Evolutionary conservation across 2,329 filamentous ascomycete species (phyloP).

Genomic region (Ampelomyces quisqualis): DNA sequence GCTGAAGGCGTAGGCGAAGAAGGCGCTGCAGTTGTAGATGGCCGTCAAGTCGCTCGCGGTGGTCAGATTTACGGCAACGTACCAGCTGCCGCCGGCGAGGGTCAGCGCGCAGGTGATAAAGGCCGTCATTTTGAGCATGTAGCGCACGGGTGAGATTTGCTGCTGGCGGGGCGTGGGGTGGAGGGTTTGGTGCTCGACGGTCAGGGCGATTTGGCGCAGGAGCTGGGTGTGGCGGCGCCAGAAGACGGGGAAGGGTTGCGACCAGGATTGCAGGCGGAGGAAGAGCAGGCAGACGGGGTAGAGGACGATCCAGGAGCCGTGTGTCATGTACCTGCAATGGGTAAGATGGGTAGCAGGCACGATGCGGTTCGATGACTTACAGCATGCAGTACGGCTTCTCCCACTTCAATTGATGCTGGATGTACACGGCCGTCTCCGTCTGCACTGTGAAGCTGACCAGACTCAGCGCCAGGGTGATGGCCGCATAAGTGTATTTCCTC

Average conservation of each 20-base stretch:
- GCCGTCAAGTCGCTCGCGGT: slow-evolving; percentile 92
- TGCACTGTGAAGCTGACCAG: slow-evolving; percentile 88
- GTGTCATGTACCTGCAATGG: slow-evolving; percentile 65
- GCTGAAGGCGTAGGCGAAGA: slow-evolving; percentile 97
- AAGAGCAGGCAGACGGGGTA: slow-evolving; percentile 84
- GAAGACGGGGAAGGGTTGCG: slow-evolving; percentile 78
- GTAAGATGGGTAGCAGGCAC: background rate
- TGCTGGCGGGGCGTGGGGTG: slow-evolving; percentile 57
- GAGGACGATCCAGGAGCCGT: slow-evolving; percentile 87
- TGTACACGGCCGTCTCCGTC: slow-evolving; percentile 93
- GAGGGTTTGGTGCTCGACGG: slow-evolving; percentile 80
- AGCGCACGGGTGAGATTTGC: slow-evolving; percentile 61
- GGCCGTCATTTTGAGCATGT: slow-evolving; percentile 76
- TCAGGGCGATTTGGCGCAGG: slow-evolving; percentile 69
- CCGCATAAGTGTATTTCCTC: slow-evolving; percentile 84
- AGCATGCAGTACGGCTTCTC: slow-evolving; percentile 99
- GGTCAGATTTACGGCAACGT: slow-evolving; percentile 89
- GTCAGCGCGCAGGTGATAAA: slow-evolving; percentile 85
- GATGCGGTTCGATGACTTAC: slow-evolving; percentile 46
- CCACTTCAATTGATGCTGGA: slow-evolving; percentile 90
- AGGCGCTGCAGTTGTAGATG: slow-evolving; percentile 98
- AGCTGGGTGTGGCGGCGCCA: slow-evolving; percentile 72
- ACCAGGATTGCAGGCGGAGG: slow-evolving; percentile 75
- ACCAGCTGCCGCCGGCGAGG: slow-evolving; percentile 90
- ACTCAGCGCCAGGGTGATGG: slow-evolving; percentile 77